Evolutionary conservation across 768 basidiomycete genomes (phyloP).

Genomic region (Daedalea quercina): DNA sequence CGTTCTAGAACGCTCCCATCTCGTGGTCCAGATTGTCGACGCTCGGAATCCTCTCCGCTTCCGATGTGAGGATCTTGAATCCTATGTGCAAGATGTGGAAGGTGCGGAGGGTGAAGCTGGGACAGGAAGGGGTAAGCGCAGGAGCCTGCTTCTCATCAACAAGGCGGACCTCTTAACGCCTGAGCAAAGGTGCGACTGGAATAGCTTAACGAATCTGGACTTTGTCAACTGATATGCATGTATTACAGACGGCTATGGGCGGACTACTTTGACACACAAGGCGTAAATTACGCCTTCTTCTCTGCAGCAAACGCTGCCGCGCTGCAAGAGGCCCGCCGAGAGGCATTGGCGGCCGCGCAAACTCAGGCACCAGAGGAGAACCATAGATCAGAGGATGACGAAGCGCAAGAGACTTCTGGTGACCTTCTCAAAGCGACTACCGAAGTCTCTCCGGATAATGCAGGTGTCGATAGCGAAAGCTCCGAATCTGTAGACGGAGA

Average conservation of each 20-base stretch:
- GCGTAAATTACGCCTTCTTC: constrained; percentile 83
- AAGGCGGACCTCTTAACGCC: constrained; percentile 90
- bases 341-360: constrained; percentile 28
- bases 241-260: constrained; percentile 73
- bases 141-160: constrained; percentile 83
- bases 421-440: constrained; percentile 21
- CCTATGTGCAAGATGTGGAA: constrained; percentile 80
- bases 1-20: constrained; percentile 89
- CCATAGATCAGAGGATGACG: constrained; percentile 20
- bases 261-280: constrained; percentile 76
- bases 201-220: constrained; percentile 1
- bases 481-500: constrained; percentile 3
- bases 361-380: constrained; percentile 21
- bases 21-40: constrained; percentile 94
- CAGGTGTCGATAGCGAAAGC: constrained; percentile 1
- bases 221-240: not conserved
- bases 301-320: constrained; percentile 87
- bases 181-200: constrained; percentile 63
- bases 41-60: constrained; percentile 91
- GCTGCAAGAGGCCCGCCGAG: constrained; percentile 66
- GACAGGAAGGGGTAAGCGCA: constrained; percentile 65
- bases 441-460: constrained; percentile 20
- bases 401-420: constrained; percentile 15
- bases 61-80: constrained; percentile 86
- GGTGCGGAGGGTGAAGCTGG: constrained; percentile 76